phyloP scores from a whole-genome alignment of 768 basidiomycete genomes.

The Podaxis sp. region DNA sequence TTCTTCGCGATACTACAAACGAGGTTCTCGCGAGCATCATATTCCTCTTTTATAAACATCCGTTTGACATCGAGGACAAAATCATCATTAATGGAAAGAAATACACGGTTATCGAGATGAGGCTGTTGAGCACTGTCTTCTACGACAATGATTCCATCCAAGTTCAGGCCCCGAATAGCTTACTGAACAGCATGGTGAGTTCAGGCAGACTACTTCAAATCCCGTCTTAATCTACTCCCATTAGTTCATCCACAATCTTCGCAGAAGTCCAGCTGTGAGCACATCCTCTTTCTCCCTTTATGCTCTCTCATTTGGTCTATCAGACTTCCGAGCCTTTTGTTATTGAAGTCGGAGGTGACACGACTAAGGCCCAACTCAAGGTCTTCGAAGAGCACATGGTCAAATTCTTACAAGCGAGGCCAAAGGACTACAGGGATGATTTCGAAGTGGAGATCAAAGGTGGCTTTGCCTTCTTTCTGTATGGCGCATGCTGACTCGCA shows the following conservation, averaged over 20 bases:
- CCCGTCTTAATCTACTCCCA: not conserved
- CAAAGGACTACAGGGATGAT: conserved; percentile 10
- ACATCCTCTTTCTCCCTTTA: not conserved
- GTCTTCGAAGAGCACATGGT: not conserved
- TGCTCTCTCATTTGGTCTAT: too few species aligned
- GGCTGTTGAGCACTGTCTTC: conserved; percentile 9
- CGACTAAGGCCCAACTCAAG: not conserved
- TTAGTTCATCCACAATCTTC: conserved; percentile 8
- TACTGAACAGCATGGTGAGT: conserved; percentile 5
- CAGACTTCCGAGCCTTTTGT: not conserved
- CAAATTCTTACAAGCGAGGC: not conserved
- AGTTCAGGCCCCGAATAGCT: conserved; percentile 10
- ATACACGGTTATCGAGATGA: conserved; percentile 2
- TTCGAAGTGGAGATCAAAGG: conserved; percentile 8
- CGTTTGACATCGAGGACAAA: conserved; percentile 1
- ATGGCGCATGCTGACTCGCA: not conserved
- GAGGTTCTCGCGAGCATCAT: conserved; percentile 2
- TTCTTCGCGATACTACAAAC: not conserved
- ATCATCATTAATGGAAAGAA: conserved; percentile 6
- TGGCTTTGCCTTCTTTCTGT: not conserved
- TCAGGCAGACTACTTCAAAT: not conserved
- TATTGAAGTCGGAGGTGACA: not conserved
- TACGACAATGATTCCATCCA: not conserved
- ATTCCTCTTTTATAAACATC: conserved; percentile 9
- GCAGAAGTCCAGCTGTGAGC: conserved; percentile 9